Evolutionary conservation across 768 basidiomycete species (phyloP).

Genomic region (Leccinum subtestaceum): DNA sequence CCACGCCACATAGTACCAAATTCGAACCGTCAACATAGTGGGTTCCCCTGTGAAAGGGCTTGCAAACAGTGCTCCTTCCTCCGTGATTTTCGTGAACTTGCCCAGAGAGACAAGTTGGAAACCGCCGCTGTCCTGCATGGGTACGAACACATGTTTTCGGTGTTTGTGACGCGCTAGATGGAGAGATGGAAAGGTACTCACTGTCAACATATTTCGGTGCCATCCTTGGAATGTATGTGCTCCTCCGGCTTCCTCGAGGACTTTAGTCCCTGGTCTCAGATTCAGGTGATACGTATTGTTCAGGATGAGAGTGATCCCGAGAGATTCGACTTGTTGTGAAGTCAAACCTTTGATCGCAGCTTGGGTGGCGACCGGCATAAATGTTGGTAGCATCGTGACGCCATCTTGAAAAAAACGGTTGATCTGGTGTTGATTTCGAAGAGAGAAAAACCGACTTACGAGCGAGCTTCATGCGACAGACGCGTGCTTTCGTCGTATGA

Average conservation of each 20-base stretch:
- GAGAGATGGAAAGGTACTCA: conserved; percentile 31
- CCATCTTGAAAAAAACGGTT: conserved; percentile 51
- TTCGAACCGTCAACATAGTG: conserved; percentile 75
- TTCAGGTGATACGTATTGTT: conserved; percentile 92
- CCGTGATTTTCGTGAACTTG: conserved; percentile 83
- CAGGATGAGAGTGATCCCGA: conserved; percentile 79
- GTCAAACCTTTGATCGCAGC: conserved; percentile 92
- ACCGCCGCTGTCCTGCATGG: conserved; percentile 75
- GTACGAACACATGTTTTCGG: not conserved
- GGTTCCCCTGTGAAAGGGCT: conserved; percentile 86
- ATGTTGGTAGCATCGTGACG: conserved; percentile 79
- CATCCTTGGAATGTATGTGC: conserved; percentile 92
- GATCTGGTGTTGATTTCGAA: conserved; percentile 3
- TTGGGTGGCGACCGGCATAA: conserved; percentile 94
- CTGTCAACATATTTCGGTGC: conserved; percentile 81
- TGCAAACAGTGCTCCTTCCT: conserved; percentile 82
- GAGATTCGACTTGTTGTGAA: conserved; percentile 74
- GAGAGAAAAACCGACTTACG: conserved; percentile 45
- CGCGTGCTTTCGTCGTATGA: conserved; percentile 76
- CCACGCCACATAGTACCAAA: not conserved
- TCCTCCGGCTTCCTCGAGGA: conserved; percentile 73
- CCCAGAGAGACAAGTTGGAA: conserved; percentile 85
- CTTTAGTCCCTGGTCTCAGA: conserved; percentile 75
- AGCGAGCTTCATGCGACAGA: conserved; percentile 79
- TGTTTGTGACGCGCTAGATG: not conserved